Evolutionary conservation across 495 filamentous ascomycete species (phyloP), one percentile per base, ranked within the genome.

Genomic region (Aspergillus steynii): DNA sequence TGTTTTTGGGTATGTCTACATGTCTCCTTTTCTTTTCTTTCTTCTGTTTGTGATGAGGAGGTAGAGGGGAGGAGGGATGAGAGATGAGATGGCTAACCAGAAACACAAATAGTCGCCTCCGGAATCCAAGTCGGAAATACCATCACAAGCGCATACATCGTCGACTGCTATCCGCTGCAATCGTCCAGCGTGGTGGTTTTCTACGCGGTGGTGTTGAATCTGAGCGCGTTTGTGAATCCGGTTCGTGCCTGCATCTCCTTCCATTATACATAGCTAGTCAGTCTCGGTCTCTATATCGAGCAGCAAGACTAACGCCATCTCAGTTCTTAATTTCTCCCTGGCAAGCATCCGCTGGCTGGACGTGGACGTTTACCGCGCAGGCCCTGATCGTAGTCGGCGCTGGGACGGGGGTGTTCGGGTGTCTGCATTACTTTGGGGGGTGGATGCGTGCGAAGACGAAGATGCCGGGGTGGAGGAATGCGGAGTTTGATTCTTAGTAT

Each of bases 71-170:
- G 20, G 20, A 20, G 20, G 20, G 20, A 20, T 20, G 20, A 20
- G 20, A 20, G 20, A 20, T 20, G 20, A 20, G 20, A 20, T 20
- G 20, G 20, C 20, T 20, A 20, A 20, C 20, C 20, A 20, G 20
- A 20, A 20, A 20, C 20, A 51, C 50, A 2, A 58, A 20, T 53
- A 84, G 81, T 86, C 65, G 81, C 79, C 1, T 80, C 85, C 5
- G 85, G 85, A 27, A 82, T 87, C 59, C 85, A 88, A 61, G 82
- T 86, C 50, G 85, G 84, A 14, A 87, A 88, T 57, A 86, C 83
- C 0, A 77, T 82, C 5, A 72, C 80, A 9, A 83, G 75, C 42
- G 73, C 77, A 28, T 88, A 87, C 58, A 77, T 88, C 25, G 79
- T 87, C 10, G 85, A 87, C 62, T 75, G 76, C 51, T 85, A 87